Base-by-base conservation (phyloP, 805 yeast genomes). In the Henningerozyma blattae region DNA sequence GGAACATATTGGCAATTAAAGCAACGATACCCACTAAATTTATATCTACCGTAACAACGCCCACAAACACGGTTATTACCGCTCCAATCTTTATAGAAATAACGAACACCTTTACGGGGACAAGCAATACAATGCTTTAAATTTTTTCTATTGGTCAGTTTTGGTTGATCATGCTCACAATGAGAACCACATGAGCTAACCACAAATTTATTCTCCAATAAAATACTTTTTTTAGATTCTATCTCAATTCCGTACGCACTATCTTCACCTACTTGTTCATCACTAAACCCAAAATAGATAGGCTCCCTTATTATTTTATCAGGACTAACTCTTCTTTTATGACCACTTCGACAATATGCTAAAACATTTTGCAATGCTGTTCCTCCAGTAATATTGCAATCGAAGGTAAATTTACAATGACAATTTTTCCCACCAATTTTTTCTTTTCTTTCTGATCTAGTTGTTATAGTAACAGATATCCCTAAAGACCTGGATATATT, bases 401-500 rank as follows among this genome's bases (percentile, higher is more conserved):
- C 54, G 18, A 41, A 49, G 0, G 52, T 47, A 27, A 47, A 45
- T 27, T 48, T 42, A 31, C 54, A 49, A 20, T 45, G 40, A 2
- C 46, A 50, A 31, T 38, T 35, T n/a, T 43, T 42, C 14, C 46
- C 52, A 25, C 34, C 42, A 22, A 45, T 41, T 7, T 42, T 33
- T 25, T 36, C 43, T n/a, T 38, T 31, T 29, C 42, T 41, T 18
- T 43, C 49, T 15, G 51, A 51, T 28, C 54, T 47, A 14, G 53
- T 43, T 4, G 52, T 40, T n/a, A 51, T 59, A 9, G 64, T 51
- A 9, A 46, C 61, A 7, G 42, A 38, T 31, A 67, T 54, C 41
- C 72, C 72, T 17, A 66, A 47, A 8, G 72, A 67, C 38, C 70
- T 62, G 16, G 65, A 62, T 27, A 65, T 39, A 31, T 48, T 45